Evolutionary conservation across 306 rosid species (phyloP), one percentile per base, ranked within the genome.

Genomic region (Calophaca sinica): DNA sequence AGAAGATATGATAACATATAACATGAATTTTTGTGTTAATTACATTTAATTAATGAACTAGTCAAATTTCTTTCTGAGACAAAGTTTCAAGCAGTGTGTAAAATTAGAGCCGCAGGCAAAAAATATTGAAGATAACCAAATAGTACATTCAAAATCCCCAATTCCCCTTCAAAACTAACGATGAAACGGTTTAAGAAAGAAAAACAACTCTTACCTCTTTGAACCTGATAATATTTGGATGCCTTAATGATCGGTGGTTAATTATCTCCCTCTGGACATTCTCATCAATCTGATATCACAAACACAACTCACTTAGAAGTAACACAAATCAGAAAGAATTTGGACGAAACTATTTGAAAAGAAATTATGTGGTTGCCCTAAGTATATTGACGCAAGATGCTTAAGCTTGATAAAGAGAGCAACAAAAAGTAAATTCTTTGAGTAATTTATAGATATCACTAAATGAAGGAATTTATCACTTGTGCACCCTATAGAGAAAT

Each of bases 241-340:
- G 98, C 89, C 84, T 87, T 85, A 94, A 81, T 57, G 96, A 90
- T 71, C 96, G 82, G 84, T 94, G 98, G 77, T 94, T 94, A 58
- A 91, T 91, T 62, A 94, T 94, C 86, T 94, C 98, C 80, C 98
- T 90, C 74, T 88, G 93, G 69, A 94, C 98, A 86, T 94, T 91
- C 88, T 94, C 98, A 58, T 91, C 98, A 82, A 94, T 94, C 98
- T 94, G 88, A 80, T 63, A 78, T 71, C 76, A 80, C 67, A 74
- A 79, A 14, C 33, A 65, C 14, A 62, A 57, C 60, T 72, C 71
- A 59, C 31, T 20, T 20, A 20, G 0, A 20, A 20, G 26, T 61
- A 78, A 70, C n/a, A 9, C 58, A 65, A 12, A 60, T 53, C 28
- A 83, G n/a, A 20, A 20, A 20, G 26, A 20, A 20, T 20, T 20